Evolutionary conservation across 768 basidiomycete species (phyloP).

Genomic region (Tylopilus balloui): DNA sequence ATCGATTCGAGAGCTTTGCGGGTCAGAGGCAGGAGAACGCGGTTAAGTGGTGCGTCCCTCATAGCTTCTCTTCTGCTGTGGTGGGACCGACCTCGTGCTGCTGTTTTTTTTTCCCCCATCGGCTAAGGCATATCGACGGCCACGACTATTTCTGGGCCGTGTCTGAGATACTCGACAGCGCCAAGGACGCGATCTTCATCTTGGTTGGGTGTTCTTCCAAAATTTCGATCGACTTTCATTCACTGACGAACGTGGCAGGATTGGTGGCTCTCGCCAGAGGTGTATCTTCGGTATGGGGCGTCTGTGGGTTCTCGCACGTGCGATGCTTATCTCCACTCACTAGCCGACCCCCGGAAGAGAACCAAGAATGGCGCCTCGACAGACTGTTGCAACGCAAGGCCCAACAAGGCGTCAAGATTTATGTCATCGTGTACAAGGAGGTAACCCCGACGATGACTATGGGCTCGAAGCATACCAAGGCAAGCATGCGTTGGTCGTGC

Average conservation of each 20-base stretch:
- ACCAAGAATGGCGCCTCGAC: conserved; percentile 89
- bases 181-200: conserved; percentile 84
- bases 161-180: conserved; percentile 81
- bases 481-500: conserved; percentile 7
- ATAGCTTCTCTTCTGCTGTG: neutral
- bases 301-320: neutral
- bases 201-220: conserved; percentile 40
- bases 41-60: conserved; percentile 68
- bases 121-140: conserved; percentile 78
- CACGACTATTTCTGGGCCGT: conserved; percentile 97
- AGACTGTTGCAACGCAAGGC: conserved; percentile 83
- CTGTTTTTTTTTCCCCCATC: neutral
- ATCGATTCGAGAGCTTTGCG: conserved; percentile 88
- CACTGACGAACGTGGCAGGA: conserved; percentile 41
- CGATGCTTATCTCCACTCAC: conserved; percentile 5
- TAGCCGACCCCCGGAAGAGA: conserved; percentile 73
- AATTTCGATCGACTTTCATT: neutral
- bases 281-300: conserved; percentile 65
- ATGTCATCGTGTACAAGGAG: conserved; percentile 94
- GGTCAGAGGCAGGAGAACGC: conserved; percentile 60
- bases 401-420: conserved; percentile 84
- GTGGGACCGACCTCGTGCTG: neutral
- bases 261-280: conserved; percentile 94
- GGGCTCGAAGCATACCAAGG: conserved; percentile 83
- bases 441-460: conserved; percentile 90